phyloP scores from a whole-genome alignment of 768 basidiomycete species.

The Calocybe cyanea region DNA sequence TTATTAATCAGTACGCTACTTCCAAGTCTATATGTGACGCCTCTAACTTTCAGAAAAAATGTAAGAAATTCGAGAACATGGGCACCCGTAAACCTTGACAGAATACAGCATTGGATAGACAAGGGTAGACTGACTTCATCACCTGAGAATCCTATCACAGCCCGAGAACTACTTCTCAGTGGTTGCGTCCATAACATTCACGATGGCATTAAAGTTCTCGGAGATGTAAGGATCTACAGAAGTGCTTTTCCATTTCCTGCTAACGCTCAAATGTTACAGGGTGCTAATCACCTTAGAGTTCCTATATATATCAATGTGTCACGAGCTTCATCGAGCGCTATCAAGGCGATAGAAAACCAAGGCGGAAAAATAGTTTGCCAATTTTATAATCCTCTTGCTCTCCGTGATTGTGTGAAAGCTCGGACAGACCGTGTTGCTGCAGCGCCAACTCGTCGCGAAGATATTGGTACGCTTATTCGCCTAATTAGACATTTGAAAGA shows the following conservation, averaged over 20 bases:
- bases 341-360: conserved; percentile 73
- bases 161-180: conserved; percentile 76
- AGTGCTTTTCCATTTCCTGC: neutral
- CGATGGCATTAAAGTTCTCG: conserved; percentile 90
- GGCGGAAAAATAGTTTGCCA: conserved; percentile 88
- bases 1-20: conserved; percentile 79
- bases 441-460: conserved; percentile 79
- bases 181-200: conserved; percentile 86
- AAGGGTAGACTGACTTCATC: conserved; percentile 77
- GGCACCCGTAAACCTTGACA: conserved; percentile 82
- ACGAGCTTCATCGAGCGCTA: conserved; percentile 82
- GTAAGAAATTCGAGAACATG: conserved; percentile 69
- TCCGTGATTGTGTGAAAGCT: conserved; percentile 75
- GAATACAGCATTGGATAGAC: conserved; percentile 89
- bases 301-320: conserved; percentile 81
- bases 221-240: conserved; percentile 52
- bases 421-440: conserved; percentile 69
- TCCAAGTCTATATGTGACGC: neutral
- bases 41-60: neutral
- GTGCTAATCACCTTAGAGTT: conserved; percentile 58
- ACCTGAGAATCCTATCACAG: conserved; percentile 82
- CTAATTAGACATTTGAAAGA: neutral
- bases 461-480: conserved; percentile 61
- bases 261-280: conserved; percentile 35
- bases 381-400: conserved; percentile 84